These are phyloP conservation scores for Blastocrithidia nonstop DNA, from an alignment of 208 protist species.

Conservation along the genomic window DNA sequence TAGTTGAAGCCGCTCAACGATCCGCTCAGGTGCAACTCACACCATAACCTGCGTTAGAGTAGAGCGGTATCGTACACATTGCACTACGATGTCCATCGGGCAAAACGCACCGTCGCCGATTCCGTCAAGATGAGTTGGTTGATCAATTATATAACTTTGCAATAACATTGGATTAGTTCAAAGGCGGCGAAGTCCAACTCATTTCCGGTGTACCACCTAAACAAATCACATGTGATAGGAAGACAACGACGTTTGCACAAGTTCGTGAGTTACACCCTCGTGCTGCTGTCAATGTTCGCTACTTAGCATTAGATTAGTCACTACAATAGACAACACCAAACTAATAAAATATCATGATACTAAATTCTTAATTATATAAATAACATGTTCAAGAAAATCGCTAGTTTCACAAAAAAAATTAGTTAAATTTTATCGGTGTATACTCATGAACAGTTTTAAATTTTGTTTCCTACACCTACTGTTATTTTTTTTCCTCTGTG, in stretches of 20 bases:
- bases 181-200: slow-evolving; percentile 27
- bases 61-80: slow-evolving; percentile 17
- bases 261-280: slow-evolving; percentile 33
- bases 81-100: slow-evolving; percentile 32
- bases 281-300: slow-evolving; percentile 45
- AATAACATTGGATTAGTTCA: slow-evolving; percentile 34
- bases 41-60: slow-evolving; percentile 15
- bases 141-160: slow-evolving; percentile 31
- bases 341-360: too few relatives aligned
- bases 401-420: too few relatives aligned
- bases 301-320: too few relatives aligned
- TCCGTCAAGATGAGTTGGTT: slow-evolving; percentile 40
- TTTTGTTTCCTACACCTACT: not conserved
- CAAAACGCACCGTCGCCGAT: slow-evolving; percentile 28
- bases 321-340: too few relatives aligned
- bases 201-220: slow-evolving; percentile 51
- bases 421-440: too few relatives aligned
- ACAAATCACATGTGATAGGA: slow-evolving; percentile 19
- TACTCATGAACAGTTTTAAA: too few relatives aligned
- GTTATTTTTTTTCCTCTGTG: slow-evolving; percentile 1
- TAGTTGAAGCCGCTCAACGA: too few relatives aligned
- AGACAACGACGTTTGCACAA: slow-evolving; percentile 24
- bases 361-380: too few relatives aligned
- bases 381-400: too few relatives aligned
- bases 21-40: slow-evolving; percentile 19